A percentile compares a stretch with the other conserved stretches of the same genome.
These are phyloP conservation scores for Leishmania major DNA, from an alignment of 208 protist species.

Conservation along the genomic window DNA sequence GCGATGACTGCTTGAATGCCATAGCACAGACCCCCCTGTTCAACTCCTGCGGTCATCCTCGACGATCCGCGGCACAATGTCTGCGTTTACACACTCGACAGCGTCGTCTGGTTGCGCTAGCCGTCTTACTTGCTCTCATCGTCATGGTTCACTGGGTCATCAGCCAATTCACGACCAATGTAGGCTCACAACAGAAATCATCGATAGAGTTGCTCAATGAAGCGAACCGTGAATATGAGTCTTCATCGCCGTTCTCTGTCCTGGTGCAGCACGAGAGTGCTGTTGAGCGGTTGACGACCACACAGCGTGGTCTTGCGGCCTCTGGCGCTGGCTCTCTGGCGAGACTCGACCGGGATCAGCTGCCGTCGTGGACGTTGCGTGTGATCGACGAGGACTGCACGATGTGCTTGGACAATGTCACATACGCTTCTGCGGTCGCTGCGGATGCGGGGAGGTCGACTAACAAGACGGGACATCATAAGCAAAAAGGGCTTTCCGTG, in stretches of 20 bases:
- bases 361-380: not conserved
- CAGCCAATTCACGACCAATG: not conserved
- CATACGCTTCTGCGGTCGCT: not conserved
- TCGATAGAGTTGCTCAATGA: not conserved
- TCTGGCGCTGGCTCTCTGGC: rapidly evolving
- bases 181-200: not conserved
- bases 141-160: not conserved
- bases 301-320: not conserved
- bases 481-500: not conserved
- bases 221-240: rapidly evolving
- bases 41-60: not conserved
- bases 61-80: not conserved
- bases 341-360: not conserved
- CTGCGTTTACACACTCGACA: not conserved
- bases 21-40: not conserved
- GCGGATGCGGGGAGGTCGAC: not conserved
- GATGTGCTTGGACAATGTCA: conserved; percentile 4
- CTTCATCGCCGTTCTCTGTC: not conserved
- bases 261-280: not conserved
- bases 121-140: not conserved
- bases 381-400: conserved; percentile 6
- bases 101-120: not conserved
- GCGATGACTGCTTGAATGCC: not conserved
- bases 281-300: not conserved
- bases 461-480: not conserved